phyloP scores from a whole-genome alignment of 2,329 filamentous ascomycete species.

The Catunica adiposa region DNA sequence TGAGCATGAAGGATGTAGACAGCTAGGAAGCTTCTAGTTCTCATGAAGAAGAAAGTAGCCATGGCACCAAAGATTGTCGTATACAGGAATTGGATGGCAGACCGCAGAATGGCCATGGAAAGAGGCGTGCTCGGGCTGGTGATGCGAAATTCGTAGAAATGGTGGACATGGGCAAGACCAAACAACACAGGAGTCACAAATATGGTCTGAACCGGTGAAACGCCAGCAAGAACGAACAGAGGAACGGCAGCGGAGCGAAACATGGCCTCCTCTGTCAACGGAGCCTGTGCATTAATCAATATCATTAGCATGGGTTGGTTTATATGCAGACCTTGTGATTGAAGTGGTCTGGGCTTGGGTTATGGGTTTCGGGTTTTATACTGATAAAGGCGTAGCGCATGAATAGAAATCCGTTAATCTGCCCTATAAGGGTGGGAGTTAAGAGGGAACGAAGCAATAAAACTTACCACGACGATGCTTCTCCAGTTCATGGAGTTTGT shows the following conservation, averaged over 20 bases:
- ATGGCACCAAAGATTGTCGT: constrained; percentile 90
- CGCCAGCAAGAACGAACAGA: constrained; percentile 56
- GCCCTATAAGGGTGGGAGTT: no score
- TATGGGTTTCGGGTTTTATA: constrained; percentile 1
- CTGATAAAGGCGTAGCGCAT: neutral
- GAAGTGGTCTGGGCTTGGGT: neutral
- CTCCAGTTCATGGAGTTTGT: constrained; percentile 68
- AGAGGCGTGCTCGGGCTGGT: constrained; percentile 57
- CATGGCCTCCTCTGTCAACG: constrained; percentile 81
- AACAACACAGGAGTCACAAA: constrained; percentile 80
- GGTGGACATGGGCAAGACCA: constrained; percentile 82
- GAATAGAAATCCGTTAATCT: neutral
- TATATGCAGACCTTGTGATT: neutral
- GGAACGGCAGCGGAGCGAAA: constrained; percentile 80
- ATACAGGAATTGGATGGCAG: constrained; percentile 71
- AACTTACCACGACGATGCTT: constrained; percentile 66
- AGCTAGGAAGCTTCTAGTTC: constrained; percentile 65
- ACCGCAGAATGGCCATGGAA: constrained; percentile 47
- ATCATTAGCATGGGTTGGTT: constrained; percentile 6
- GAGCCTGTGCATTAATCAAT: constrained; percentile 31
- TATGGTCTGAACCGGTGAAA: constrained; percentile 43
- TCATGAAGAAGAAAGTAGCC: constrained; percentile 73
- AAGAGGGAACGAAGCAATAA: neutral
- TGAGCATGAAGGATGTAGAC: constrained; percentile 67
- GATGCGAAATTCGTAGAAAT: constrained; percentile 86